Evolutionary conservation across 2,329 filamentous ascomycete genomes (phyloP), one percentile per base, ranked within the genome.

Genomic region (Eurotiales sp.): DNA sequence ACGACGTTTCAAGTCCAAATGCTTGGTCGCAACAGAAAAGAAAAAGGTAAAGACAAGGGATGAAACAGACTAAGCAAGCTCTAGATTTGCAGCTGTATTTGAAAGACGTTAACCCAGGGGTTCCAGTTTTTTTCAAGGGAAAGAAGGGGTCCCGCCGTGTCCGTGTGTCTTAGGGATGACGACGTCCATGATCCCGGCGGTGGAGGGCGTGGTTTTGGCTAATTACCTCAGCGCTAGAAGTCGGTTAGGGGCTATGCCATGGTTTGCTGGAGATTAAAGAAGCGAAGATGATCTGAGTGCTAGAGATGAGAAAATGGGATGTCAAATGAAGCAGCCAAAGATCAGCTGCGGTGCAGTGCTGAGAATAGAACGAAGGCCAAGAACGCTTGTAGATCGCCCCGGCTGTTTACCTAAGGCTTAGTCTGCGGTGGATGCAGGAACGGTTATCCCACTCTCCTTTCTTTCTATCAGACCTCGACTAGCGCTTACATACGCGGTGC

Each of bases 101-200:
- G n/a, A 41, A 3, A 48, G 25, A 39, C 4, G 46, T 48, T 48
- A 48, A 40, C 32, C 45, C 37, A 29, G 36, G 8, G 25, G 19
- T 17, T n/a, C 29, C 36, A 41, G 30, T 22, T 30, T 40, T 30
- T n/a, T n/a, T n/a, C n/a, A 39, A 17, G 29, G 25, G 45, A 47
- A 12, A 29, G 25, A 23, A 32, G 46, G 12, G n/a, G 36, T 15
- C 32, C 45, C 45, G 45, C 45, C 29, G 30, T 36, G 30, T 46
- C 21, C 19, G 43, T 30, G 19, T 36, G 14, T 34, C 32, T 46
- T 19, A 30, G 43, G 36, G 36, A 48, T 48, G 34, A 30, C 46
- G 36, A 48, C 34, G 36, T 37, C 46, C 25, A 40, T 48, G 46
- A 32, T 29, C 39, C 21, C 14, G 46, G 44, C 22, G 22, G 45